Evolutionary conservation across 2,329 filamentous ascomycete species (phyloP).

Genomic region (Colletotrichum zoysiae): DNA sequence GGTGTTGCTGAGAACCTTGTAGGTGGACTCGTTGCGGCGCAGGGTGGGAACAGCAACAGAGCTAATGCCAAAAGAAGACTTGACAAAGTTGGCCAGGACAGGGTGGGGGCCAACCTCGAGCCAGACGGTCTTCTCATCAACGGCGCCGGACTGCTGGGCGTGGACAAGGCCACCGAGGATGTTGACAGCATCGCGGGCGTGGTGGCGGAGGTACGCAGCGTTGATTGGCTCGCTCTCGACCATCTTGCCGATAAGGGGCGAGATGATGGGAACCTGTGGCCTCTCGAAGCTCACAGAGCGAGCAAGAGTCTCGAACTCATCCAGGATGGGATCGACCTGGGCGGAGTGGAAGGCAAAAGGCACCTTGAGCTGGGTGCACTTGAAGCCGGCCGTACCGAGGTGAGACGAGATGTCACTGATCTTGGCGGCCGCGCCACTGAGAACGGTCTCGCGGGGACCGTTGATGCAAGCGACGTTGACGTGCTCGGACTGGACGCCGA

Average conservation of each 20-base stretch:
- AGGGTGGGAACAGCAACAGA: constrained; percentile 70
- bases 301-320: constrained; percentile 67
- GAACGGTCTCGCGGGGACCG: constrained; percentile 78
- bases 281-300: constrained; percentile 53
- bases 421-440: constrained; percentile 62
- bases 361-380: constrained; percentile 61
- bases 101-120: constrained; percentile 79
- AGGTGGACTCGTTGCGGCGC: constrained; percentile 73
- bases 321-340: constrained; percentile 67
- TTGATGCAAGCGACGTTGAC: constrained; percentile 79
- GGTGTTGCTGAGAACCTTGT: constrained; percentile 71
- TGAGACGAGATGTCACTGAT: constrained; percentile 59
- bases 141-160: constrained; percentile 64
- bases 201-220: constrained; percentile 70
- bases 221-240: constrained; percentile 64
- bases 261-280: constrained; percentile 73
- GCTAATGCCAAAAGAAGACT: constrained; percentile 67
- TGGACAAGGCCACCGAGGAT: constrained; percentile 70
- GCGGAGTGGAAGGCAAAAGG: constrained; percentile 67
- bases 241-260: constrained; percentile 70
- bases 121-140: constrained; percentile 74
- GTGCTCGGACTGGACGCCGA: constrained; percentile 55
- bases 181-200: constrained; percentile 74
- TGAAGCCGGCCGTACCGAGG: constrained; percentile 52
- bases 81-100: constrained; percentile 73